phyloP scores from a whole-genome alignment of 2,329 filamentous ascomycete species.

The Coniochaeta prunicola region DNA sequence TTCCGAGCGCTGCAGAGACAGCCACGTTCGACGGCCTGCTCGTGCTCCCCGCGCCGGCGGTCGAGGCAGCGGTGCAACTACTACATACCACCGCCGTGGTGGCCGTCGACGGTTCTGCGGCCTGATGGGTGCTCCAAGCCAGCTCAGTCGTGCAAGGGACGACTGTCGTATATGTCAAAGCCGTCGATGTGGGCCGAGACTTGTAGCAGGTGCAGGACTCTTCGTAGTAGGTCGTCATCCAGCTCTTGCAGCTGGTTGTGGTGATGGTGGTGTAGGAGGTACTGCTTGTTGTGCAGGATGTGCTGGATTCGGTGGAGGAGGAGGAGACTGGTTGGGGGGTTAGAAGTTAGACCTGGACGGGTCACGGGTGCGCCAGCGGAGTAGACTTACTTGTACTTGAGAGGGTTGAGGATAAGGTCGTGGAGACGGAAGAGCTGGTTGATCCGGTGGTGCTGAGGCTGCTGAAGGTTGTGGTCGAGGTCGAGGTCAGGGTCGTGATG shows the following conservation, averaged over 20 bases:
- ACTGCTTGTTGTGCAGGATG: background rate
- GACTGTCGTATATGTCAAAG: background rate
- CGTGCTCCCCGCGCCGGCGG: background rate
- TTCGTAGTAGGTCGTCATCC: background rate
- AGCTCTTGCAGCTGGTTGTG: background rate
- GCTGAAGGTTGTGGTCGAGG: no score
- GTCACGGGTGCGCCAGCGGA: background rate
- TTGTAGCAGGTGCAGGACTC: background rate
- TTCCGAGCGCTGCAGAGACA: background rate
- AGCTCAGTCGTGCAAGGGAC: background rate
- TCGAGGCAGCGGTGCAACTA: background rate
- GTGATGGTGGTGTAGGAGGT: background rate
- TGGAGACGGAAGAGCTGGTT: background rate
- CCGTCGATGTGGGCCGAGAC: background rate
- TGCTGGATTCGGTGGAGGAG: background rate
- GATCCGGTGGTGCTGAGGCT: no score
- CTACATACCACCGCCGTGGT: background rate
- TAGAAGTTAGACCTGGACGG: background rate
- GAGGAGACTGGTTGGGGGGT: background rate
- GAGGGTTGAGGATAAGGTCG: background rate
- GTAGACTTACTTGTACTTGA: background rate
- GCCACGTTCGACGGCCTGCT: background rate
- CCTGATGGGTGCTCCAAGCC: no score
- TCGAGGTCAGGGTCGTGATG: background rate
- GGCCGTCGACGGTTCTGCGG: background rate